Base-by-base conservation (phyloP, 2,329 filamentous ascomycete species). In the Cladosporium sp. region DNA sequence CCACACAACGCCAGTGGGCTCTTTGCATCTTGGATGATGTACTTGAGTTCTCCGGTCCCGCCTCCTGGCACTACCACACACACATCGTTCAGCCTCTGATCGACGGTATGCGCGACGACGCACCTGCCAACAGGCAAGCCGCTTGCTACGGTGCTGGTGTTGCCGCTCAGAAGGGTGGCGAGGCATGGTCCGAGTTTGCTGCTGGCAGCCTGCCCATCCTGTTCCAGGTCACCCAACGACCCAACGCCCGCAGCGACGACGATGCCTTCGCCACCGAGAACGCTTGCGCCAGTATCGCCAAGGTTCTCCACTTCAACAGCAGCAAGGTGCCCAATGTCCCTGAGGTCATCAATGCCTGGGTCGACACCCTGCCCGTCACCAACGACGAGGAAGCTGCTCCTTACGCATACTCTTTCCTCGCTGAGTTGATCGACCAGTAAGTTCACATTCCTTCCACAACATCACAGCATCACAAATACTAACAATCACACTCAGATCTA, bases 21-120 rank as follows among this genome's bases (percentile, higher is more conserved):
- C 86, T 99, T 63, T 99, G 95, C 82, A 97, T 99, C 72, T 92
- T 97, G 84, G 95, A 99, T 75, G 95, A 99, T 77, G 94, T 99
- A 40, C 86, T 99, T 40, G 95, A 99, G 78, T 99, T 98, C 82
- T 98, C 93, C 76, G 93, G 94, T 0, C 86, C 89, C 0, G 89
- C 96, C 72, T 96, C 92, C 72, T 94, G 90, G 83, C 88, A 89
- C 70, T 99, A 96, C 77, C 89, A 90, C 74, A 87, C 89, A 71
- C 89, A 93, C 74, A 97, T 99, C 72, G 88, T 93, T 65, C 88
- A 93, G 73, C 93, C 95, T 12, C 86, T 99, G 46, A 85, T 96
- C 55, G 88, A 91, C 67, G 95, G 95, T 53, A 92, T 97, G 82
- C 88, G 87, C 72, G 94, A 98, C 73, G 80, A 88, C 31, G 92